Evolutionary conservation across 208 protist species (phyloP).

Genomic region (Herpetomonas samuelpessoai): DNA sequence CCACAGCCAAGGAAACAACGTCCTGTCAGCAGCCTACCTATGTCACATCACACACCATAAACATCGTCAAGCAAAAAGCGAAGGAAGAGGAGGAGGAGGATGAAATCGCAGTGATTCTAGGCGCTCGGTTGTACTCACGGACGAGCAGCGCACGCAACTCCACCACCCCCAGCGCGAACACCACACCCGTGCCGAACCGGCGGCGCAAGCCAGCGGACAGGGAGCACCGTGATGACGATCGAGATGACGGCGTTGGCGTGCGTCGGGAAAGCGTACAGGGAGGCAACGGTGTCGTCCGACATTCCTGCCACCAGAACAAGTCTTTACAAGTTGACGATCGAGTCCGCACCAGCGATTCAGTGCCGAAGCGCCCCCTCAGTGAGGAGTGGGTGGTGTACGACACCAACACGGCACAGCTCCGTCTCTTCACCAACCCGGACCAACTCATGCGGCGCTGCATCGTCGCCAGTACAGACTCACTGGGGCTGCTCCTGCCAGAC

Average conservation of each 20-base stretch:
- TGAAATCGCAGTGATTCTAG: slow-evolving; percentile 10
- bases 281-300: too few relatives aligned
- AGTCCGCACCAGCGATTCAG: too few relatives aligned
- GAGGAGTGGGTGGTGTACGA: slow-evolving; percentile 16
- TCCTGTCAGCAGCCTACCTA: too few relatives aligned
- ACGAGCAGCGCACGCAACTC: background rate
- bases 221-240: background rate
- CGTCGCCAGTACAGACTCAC: slow-evolving; percentile 38
- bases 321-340: too few relatives aligned
- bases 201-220: background rate
- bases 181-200: background rate
- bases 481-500: slow-evolving; percentile 46
- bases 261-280: too few relatives aligned
- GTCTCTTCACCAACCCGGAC: slow-evolving; percentile 12
- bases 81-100: background rate
- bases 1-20: slow-evolving; percentile 7
- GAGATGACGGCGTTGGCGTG: background rate
- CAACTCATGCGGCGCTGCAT: slow-evolving; percentile 41
- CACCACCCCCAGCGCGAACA: background rate
- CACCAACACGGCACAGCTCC: background rate
- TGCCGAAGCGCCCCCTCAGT: background rate
- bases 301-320: too few relatives aligned
- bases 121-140: slow-evolving; percentile 12
- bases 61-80: background rate
- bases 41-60: too few relatives aligned